Conservation (phyloP, 805 yeast genomes). For the Lachancea waltii region DNA sequence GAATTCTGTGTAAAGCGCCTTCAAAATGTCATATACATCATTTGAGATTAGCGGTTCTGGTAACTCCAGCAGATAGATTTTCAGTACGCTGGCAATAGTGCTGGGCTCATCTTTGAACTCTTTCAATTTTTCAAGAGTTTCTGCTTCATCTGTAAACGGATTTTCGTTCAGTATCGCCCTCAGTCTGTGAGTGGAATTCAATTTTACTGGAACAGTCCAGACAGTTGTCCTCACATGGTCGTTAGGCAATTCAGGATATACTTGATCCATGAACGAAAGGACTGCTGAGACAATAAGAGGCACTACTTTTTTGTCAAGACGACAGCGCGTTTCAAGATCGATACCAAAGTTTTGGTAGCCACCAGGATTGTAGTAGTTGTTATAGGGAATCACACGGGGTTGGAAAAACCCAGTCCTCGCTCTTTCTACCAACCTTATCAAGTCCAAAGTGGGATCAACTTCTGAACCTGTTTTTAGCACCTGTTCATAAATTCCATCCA, state of each 20-base stretch:
- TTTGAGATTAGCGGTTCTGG: conserved; percentile 71
- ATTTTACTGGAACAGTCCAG: conserved; percentile 64
- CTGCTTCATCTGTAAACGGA: conserved; percentile 29
- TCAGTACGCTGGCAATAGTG: conserved; percentile 59
- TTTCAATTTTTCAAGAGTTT: conserved; percentile 29
- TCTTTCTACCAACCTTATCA: conserved; percentile 57
- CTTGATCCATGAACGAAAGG: conserved; percentile 57
- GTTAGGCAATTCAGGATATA: conserved; percentile 61
- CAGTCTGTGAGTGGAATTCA: conserved; percentile 54
- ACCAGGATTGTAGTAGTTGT: conserved; percentile 69
- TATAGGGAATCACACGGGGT: conserved; percentile 69
- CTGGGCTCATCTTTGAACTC: conserved; percentile 41
- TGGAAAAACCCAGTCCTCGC: conserved; percentile 68
- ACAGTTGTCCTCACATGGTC: conserved; percentile 61
- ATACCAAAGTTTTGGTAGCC: conserved; percentile 73
- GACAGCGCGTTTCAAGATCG: conserved; percentile 61
- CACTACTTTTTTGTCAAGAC: conserved; percentile 65
- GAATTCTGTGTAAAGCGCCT: conserved; percentile 54
- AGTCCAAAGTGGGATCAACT: conserved; percentile 62
- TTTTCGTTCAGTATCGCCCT: conserved; percentile 44
- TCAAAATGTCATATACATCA: conserved; percentile 58
- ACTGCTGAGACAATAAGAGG: conserved; percentile 61
- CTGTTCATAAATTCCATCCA: conserved; percentile 56
- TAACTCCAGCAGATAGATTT: conserved; percentile 67
- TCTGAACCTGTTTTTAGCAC: conserved; percentile 60